phyloP scores from a whole-genome alignment of 2,329 filamentous ascomycete species.

The Thermothelomyces thermophilus region DNA sequence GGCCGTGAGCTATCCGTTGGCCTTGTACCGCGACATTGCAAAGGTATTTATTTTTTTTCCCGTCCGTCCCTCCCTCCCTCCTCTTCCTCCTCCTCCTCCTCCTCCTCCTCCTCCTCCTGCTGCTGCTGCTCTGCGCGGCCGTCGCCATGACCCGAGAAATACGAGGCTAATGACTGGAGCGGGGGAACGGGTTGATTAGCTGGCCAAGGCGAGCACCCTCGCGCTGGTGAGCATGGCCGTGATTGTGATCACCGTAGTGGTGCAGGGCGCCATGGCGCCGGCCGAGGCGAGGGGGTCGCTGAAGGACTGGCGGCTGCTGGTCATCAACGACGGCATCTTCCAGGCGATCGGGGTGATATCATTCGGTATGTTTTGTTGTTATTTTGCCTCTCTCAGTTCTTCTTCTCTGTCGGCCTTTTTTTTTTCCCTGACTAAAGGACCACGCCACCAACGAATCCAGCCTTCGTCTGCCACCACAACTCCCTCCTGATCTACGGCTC shows the following conservation, averaged over 20 bases:
- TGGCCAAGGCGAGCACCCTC: constrained; percentile 91
- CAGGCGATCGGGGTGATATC: constrained; percentile 97
- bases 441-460: constrained; percentile 31
- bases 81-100: too few species aligned
- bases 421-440: too few species aligned
- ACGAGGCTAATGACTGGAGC: too few species aligned
- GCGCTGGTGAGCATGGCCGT: constrained; percentile 89
- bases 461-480: constrained; percentile 80
- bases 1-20: constrained; percentile 82
- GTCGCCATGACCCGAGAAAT: too few species aligned
- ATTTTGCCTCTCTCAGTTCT: too few species aligned
- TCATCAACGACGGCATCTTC: constrained; percentile 83
- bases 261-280: constrained; percentile 72
- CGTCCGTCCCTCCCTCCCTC: too few species aligned
- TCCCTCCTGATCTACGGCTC: constrained; percentile 96
- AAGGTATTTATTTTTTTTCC: constrained; percentile 54
- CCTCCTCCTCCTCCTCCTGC: too few species aligned
- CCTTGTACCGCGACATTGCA: constrained; percentile 91
- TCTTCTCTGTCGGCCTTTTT: too few species aligned
- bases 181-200: too few species aligned
- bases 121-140: too few species aligned
- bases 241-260: constrained; percentile 81
- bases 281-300: constrained; percentile 65
- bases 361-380: constrained; percentile 58
- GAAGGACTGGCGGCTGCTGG: constrained; percentile 55